Base-by-base conservation (phyloP, 257 asterid genomes). In the Fraxinus cuspidata region DNA sequence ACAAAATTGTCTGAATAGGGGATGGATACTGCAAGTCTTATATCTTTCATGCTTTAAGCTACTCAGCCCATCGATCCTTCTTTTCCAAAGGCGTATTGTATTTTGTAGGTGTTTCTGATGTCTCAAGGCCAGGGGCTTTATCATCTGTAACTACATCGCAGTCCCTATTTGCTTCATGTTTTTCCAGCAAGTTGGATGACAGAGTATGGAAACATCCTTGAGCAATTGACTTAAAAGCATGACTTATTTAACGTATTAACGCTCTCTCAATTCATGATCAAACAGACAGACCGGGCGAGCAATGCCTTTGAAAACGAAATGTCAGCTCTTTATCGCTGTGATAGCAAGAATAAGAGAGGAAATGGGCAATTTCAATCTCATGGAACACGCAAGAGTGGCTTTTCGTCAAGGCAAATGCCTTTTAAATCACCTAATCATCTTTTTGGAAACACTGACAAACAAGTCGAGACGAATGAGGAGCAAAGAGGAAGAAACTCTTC, bases 351-450 rank as follows among this genome's bases (percentile, higher is more conserved):
- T 32, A 58, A 23, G 81, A 85, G 73, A 84, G 82, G 71, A 49
- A 75, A 72, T 32, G 76, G 71, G 75, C 76, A 74, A 75, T 72
- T 47, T 66, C 67, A 60, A 56, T 49, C 86, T 66, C 78, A 73
- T 40, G 63, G 68, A 82, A 76, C 83, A 73, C 74, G 71, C 69
- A 87, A 78, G 84, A 81, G 76, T 29, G 67, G 68, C 40, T 28
- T 72, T 32, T 82, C 95, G 72, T 82, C 88, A 28, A 89, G 89
- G 71, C 81, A 85, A 79, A 23, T 76, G 71, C 85, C 88, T 84
- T 89, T 85, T 77, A 83, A 70, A 71, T 84, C 92, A 80, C 88
- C 88, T 7, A 72, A 44, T 74, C 79, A 19, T 78, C 86, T 86
- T 81, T 79, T 89, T 8, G 72, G 70, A 72, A 82, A 82, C 60